phyloP scores from a whole-genome alignment of 2,329 filamentous ascomycete genomes.

The Cercospora beticola region DNA sequence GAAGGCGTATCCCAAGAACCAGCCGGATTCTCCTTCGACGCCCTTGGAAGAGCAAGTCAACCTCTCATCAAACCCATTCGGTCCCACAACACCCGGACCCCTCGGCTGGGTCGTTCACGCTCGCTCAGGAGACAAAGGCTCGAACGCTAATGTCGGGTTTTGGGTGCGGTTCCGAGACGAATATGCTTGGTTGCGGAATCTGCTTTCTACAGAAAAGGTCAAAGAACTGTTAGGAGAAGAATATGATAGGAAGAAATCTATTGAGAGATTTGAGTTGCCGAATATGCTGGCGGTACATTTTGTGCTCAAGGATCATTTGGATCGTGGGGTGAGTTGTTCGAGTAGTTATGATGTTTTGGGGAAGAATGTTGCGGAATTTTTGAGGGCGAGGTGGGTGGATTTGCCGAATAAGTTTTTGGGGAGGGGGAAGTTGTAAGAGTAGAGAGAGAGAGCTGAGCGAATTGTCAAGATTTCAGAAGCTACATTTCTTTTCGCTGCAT shows the following conservation, averaged over 20 bases:
- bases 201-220: constrained; percentile 33
- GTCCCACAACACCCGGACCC: constrained; percentile 39
- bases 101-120: constrained; percentile 42
- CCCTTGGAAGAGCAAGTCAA: not conserved
- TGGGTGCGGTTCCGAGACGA: constrained; percentile 44
- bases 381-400: constrained; percentile 35
- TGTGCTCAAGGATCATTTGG: constrained; percentile 38
- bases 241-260: constrained; percentile 34
- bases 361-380: constrained; percentile 39
- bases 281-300: constrained; percentile 38
- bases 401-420: constrained; percentile 35
- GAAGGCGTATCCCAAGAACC: constrained; percentile 37
- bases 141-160: constrained; percentile 39
- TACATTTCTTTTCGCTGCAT: too few species aligned
- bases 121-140: constrained; percentile 38
- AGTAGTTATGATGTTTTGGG: constrained; percentile 36
- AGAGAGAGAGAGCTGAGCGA: too few species aligned
- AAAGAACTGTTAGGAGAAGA: constrained; percentile 36
- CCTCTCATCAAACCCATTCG: constrained; percentile 31
- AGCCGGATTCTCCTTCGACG: constrained; percentile 36
- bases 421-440: constrained; percentile 33
- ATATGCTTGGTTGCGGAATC: constrained; percentile 36
- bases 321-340: constrained; percentile 37
- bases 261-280: constrained; percentile 40
- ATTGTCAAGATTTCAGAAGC: too few species aligned